Conservation (phyloP, 257 asterid genomes). For the Prunella vulgaris region DNA sequence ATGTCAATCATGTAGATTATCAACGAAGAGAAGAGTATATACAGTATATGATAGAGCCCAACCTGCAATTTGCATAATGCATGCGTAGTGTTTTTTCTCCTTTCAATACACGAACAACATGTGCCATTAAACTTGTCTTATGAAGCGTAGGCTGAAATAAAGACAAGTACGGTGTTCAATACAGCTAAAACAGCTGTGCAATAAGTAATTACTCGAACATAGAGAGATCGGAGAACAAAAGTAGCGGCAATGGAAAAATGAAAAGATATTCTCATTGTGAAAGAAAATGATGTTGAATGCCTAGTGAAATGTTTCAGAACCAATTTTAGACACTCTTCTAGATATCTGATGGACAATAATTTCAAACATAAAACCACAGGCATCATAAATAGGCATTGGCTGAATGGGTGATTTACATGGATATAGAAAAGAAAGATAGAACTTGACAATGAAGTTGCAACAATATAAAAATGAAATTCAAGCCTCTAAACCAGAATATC, state of each 20-base stretch:
- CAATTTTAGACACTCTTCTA: not conserved
- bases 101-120: conserved; percentile 86
- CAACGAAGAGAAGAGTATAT: conserved; percentile 7
- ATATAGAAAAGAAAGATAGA: not conserved
- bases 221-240: conserved; percentile 1
- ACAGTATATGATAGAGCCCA: conserved; percentile 16
- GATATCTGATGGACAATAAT: no score
- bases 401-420: not conserved
- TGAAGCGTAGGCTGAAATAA: conserved; percentile 92
- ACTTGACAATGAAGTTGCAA: not conserved
- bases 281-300: not conserved
- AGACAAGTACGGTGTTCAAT: conserved; percentile 17
- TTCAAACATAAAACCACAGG: no score
- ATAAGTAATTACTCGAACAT: not conserved
- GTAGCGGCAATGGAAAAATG: not conserved
- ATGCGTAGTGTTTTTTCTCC: conserved; percentile 98
- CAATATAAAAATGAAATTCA: not conserved
- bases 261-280: not conserved
- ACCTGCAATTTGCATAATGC: conserved; percentile 99
- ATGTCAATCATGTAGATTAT: conserved; percentile 24
- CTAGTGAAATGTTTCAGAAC: not conserved
- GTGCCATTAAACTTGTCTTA: conserved; percentile 99
- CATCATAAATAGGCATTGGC: not conserved
- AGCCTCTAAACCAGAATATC: not conserved
- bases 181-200: conserved; percentile 19